Evolutionary conservation across 768 basidiomycete species (phyloP), one percentile per base, ranked within the genome.

Genomic region (Macrolepiota albuminosa): DNA sequence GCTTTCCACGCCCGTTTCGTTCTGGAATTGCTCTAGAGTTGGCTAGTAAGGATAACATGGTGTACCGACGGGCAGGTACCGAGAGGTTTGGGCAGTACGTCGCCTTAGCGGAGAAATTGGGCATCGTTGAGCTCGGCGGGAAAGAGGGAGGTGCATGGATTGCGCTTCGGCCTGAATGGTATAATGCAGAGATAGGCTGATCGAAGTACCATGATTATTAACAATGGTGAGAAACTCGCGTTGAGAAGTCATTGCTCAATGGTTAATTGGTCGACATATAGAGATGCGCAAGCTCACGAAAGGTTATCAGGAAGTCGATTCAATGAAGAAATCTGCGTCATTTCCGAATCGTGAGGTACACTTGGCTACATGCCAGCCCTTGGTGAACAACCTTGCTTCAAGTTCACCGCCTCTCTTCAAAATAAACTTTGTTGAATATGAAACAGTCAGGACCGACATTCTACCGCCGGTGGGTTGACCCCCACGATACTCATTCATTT

Each of bases 111-210:
- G 68, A 70, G 42, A 67, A 74, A 58, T 69, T 63, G 14, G 74
- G 71, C 26, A 69, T 83, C 34, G 63, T 82, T 55, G 71, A 73
- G 45, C 69, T 73, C 14, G 82, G 81, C 33, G 80, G 78, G 4
- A 47, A 43, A 46, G 73, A 70, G 31, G 72, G 72, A 4, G 40
- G 58, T 14, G 75, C 73, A 9, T 81, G 81, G 81, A 74, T 79
- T 34, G 49, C 65, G 13, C 64, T 80, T 39, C 66, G 65, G 11
- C 68, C 72, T 26, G 66, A 70, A n/a, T 74, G 71, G 66, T 60
- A 69, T 48, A 60, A 65, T 43, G 57, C 63, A 36, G 61, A 58
- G 51, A 48, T 51, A 50, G 46, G 31, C 48, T 67, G 62, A 62
- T 34, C 13, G 6, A 54, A 11, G 21, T 31, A n/a, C 21, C 29